These are phyloP conservation scores for Globisporangium spiculum DNA, from an alignment of 352 stramenopile genomes.

Conservation along the genomic window DNA sequence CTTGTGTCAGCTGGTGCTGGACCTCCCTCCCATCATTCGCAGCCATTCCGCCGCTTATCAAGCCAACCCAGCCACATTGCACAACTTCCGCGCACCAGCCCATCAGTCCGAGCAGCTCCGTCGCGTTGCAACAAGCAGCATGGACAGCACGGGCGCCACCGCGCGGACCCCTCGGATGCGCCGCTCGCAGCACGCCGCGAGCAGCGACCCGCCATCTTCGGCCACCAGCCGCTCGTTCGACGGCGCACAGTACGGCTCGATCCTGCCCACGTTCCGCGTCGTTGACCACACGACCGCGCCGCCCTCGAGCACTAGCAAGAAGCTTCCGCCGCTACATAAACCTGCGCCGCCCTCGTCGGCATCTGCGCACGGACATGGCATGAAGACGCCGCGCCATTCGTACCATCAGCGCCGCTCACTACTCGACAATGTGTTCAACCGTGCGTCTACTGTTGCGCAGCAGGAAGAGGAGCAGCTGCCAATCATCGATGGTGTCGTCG, in stretches of 20 bases:
- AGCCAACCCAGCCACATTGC: not conserved
- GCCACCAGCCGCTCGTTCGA: slow-evolving; percentile 35
- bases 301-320: not conserved
- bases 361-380: not conserved
- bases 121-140: slow-evolving; percentile 15
- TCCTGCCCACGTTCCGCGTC: slow-evolving; percentile 19
- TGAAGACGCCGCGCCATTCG: slow-evolving; percentile 54
- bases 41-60: not conserved
- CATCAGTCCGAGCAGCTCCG: not conserved
- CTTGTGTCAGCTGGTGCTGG: too few relatives aligned
- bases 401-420: slow-evolving; percentile 36
- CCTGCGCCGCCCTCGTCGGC: not conserved
- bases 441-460: slow-evolving; percentile 1
- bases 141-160: slow-evolving; percentile 82
- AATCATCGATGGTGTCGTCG: slow-evolving; percentile 2
- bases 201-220: slow-evolving; percentile 20
- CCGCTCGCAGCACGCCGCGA: slow-evolving; percentile 23
- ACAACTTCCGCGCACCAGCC: not conserved
- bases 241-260: slow-evolving; percentile 21
- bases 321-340: slow-evolving; percentile 15
- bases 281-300: not conserved
- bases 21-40: not conserved
- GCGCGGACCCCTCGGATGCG: slow-evolving; percentile 58
- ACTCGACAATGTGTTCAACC: slow-evolving; percentile 7
- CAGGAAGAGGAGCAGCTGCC: slow-evolving; percentile 14